These are phyloP conservation scores for Fusarium cyanostomum DNA, from an alignment of 2,329 filamentous ascomycete species.

Conservation along the genomic window DNA sequence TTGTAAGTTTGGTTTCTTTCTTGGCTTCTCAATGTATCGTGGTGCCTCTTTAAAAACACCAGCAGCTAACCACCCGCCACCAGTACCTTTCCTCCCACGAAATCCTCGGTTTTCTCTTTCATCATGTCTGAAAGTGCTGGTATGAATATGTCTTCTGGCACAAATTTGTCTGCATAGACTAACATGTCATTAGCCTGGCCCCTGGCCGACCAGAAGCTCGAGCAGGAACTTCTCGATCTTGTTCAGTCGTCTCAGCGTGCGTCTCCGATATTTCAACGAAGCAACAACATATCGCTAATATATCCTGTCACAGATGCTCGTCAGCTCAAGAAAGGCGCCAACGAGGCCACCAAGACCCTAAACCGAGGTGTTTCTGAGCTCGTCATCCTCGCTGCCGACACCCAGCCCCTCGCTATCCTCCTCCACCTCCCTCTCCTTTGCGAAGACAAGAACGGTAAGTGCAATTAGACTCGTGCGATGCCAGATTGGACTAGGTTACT, in stretches of 20 bases:
- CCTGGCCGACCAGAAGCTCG: slow-evolving; percentile 76
- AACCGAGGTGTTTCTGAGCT: slow-evolving; percentile 92
- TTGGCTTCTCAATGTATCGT: not conserved
- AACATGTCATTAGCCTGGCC: slow-evolving; percentile 67
- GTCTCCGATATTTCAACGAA: slow-evolving; percentile 23
- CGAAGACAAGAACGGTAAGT: slow-evolving; percentile 74
- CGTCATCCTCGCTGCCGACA: slow-evolving; percentile 89
- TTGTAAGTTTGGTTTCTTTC: slow-evolving; percentile 11
- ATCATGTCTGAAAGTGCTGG: slow-evolving; percentile 44
- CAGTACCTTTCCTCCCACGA: slow-evolving; percentile 20
- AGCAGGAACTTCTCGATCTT: slow-evolving; percentile 84
- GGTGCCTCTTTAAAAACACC: not conserved
- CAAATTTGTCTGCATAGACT: slow-evolving; percentile 9
- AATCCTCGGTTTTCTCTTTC: slow-evolving; percentile 27
- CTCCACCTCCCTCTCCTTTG: slow-evolving; percentile 88
- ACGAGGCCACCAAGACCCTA: slow-evolving; percentile 77
- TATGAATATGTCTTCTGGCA: slow-evolving; percentile 7
- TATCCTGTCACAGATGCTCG: slow-evolving; percentile 58
- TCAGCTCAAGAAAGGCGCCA: slow-evolving; percentile 82
- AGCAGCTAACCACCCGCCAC: slow-evolving; percentile 24
- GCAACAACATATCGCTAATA: slow-evolving; percentile 3
- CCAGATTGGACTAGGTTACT: slow-evolving; percentile 4
- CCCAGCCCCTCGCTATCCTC: slow-evolving; percentile 85
- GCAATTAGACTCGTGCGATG: not conserved
- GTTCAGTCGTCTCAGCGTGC: slow-evolving; percentile 73